A percentile compares a stretch with the other conserved stretches of the same genome.
Conservation (phyloP, 164 flowering plant species). For the Chimonanthus praecox region DNA sequence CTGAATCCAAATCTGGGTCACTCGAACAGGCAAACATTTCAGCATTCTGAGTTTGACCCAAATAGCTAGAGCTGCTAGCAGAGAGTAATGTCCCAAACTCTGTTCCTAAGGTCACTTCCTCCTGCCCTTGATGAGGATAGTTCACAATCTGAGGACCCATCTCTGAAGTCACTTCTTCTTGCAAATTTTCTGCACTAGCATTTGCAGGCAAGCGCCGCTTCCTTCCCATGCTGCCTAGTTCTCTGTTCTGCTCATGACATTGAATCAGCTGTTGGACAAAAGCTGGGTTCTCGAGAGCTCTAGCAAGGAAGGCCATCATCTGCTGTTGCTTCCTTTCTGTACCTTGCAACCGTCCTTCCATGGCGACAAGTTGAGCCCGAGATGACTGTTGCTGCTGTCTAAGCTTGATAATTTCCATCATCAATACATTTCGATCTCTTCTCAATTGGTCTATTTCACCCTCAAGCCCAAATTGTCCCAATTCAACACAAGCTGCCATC, state of each 20-base stretch:
- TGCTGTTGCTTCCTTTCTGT: constrained; percentile 62
- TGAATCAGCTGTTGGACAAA: constrained; percentile 44
- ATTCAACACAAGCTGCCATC: constrained; percentile 41
- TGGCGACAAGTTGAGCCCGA: constrained; percentile 21
- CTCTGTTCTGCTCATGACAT: constrained; percentile 19
- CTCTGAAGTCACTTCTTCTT: constrained; percentile 5
- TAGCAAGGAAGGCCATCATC: constrained; percentile 67
- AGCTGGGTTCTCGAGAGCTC: constrained; percentile 42
- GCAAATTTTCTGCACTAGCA: constrained; percentile 20
- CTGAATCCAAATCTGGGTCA: constrained; percentile 14
- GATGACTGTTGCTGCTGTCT: constrained; percentile 59
- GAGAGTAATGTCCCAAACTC: constrained; percentile 18
- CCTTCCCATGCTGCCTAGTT: constrained; percentile 26
- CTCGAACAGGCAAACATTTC: not conserved
- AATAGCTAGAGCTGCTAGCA: constrained; percentile 8
- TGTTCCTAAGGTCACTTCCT: constrained; percentile 19
- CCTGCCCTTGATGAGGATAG: constrained; percentile 4
- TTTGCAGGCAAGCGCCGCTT: constrained; percentile 44
- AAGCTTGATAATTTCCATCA: constrained; percentile 50
- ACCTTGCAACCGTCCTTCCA: constrained; percentile 42
- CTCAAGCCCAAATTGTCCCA: constrained; percentile 53
- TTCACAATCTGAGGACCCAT: not conserved
- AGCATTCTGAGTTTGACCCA: constrained; percentile 7
- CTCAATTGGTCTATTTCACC: constrained; percentile 50
- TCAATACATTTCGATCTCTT: constrained; percentile 47